Base-by-base conservation (phyloP, 129 eudicot genomes). In the Flaveria robusta region DNA sequence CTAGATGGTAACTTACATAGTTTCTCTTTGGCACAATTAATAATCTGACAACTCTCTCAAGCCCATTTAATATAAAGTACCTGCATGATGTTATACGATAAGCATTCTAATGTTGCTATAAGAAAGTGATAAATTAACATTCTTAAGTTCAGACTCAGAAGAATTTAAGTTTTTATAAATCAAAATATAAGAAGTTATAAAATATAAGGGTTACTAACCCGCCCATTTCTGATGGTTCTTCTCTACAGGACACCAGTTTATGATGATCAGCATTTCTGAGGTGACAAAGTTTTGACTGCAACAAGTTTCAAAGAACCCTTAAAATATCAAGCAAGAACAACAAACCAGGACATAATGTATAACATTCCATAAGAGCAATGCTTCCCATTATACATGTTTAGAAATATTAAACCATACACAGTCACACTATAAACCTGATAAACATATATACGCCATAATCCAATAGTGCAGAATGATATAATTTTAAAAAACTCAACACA, bases 211-310 rank as follows among this genome's bases (percentile, higher is more conserved):
- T 62, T 71, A 87, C 96, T 84, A 46, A 94, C 98, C 98, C 98
- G 34, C 98, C 98, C 97, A 91, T 86, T 85, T 94, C 98, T 52
- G 93, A 75, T 26, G 96, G 68, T 75, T 91, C 98, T 83, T 94
- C 98, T 84, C 82, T 91, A 80, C 9, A 51, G 13, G 83, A 66
- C 70, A 87, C 89, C 70, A 93, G 82, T 43, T 74, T 84, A 56
- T 69, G 55, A 69, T 82, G 87, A 67, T 79, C 83, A 54, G 93
- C 91, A 67, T 59, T 77, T 80, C 83, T 84, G 59, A 89, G 83
- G 52, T 83, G 81, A 85, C 98, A 94, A 66, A 68, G 85, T 68
- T 85, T 94, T 70, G 98, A 94, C 98, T 94, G 83, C 87, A 81
- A 70, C 79, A 75, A 56, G 62, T 55, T 66, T 56, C 51, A 77